Evolutionary conservation across 169 alveolate genomes (phyloP), one percentile per base, ranked within the genome.

Genomic region (Plasmodium adleri): DNA sequence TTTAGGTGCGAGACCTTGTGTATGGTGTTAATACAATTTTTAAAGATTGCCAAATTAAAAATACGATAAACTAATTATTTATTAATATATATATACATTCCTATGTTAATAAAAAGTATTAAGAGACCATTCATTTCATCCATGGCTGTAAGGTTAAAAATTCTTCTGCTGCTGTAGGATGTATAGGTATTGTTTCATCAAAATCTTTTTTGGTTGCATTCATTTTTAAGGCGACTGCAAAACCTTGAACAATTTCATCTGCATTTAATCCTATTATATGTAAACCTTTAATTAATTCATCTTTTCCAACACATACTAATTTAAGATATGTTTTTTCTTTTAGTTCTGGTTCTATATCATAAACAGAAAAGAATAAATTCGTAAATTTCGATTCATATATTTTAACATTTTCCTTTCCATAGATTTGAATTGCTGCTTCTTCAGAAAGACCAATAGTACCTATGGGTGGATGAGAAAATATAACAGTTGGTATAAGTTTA

Each of bases 141-240:
- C 96, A 93, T 13, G 96, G 96, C 1, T 92, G 93, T 45, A 95
- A 49, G 1, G 97, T 96, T 7, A 96, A 93, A 78, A 95, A 74
- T 74, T 96, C 98, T 72, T 96, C 98, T n/a, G 97, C 96, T 24
- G 97, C 96, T 26, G 98, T 95, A 54, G 98, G 98, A 89, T 96
- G 98, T 17, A 96, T 94, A 24, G 97, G 97, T 32, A 95, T 94
- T 43, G 97, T 92, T 45, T 88, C 91, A 80, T 97, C 97, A 66
- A 97, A 93, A 67, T 95, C 96, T 26, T 92, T 94, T 78, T 95
- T 96, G 12, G 97, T 96, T 3, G 97, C 97, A 15, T 97, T 96
- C 98, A 96, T 94, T 58, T 94, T 94, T 54, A 97, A 88, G 7
- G 98, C 97, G 1, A 96, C 96, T 1, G 96, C 96, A 78, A 96